Conservation (phyloP, 176 grass and related monocot species). For the Poa annua region DNA sequence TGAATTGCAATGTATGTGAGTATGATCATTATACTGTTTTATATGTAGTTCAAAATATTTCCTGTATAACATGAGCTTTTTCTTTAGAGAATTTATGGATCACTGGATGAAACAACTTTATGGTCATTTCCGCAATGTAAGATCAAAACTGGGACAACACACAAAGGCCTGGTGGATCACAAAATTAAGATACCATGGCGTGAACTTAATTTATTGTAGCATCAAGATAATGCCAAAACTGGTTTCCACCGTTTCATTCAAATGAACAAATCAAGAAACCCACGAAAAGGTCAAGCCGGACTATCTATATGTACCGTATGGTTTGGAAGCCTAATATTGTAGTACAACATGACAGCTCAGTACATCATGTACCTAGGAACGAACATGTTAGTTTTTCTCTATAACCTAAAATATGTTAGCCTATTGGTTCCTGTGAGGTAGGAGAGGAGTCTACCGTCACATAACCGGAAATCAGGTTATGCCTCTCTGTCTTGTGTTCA, state of each 20-base stretch:
- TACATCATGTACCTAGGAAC: not conserved
- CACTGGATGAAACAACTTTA: not conserved
- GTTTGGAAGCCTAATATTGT: not conserved
- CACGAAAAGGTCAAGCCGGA: not conserved
- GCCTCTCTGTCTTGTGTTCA: slow-evolving; percentile 17
- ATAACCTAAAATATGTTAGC: not conserved
- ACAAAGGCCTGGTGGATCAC: too few relatives aligned
- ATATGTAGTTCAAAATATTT: too few relatives aligned
- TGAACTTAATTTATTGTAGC: slow-evolving; percentile 30
- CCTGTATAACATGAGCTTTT: too few relatives aligned
- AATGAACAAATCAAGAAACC: slow-evolving; percentile 11
- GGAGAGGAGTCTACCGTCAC: not conserved
- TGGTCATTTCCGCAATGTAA: not conserved
- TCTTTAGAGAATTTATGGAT: not conserved
- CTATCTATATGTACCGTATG: slow-evolving; percentile 31
- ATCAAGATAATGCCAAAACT: slow-evolving; percentile 27
- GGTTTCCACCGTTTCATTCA: slow-evolving; percentile 19
- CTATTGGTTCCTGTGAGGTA: not conserved
- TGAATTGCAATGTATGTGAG: too few relatives aligned
- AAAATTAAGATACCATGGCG: too few relatives aligned
- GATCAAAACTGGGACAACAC: not conserved
- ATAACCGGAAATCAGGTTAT: not conserved
- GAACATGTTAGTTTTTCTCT: slow-evolving; percentile 14
- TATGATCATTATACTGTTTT: too few relatives aligned
- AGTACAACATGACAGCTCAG: slow-evolving; percentile 16